phyloP scores from a whole-genome alignment of 371 early-diverging fungal genomes.

The Mortierella sp. region DNA sequence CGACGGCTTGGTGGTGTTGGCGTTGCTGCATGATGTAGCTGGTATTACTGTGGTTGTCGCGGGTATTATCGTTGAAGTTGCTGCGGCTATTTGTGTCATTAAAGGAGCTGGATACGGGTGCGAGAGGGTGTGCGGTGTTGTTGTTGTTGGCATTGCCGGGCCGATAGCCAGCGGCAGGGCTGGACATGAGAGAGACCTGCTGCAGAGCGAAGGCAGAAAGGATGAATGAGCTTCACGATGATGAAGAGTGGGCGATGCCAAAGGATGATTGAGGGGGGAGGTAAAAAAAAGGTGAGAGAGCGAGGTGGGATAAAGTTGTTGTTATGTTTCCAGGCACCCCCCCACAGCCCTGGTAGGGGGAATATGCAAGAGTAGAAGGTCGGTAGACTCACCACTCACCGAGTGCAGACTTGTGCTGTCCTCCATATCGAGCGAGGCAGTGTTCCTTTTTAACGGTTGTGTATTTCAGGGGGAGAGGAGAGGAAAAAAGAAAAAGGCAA shows the following conservation, averaged over 20 bases:
- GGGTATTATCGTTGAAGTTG: constrained; percentile 12
- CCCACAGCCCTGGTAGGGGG: no score
- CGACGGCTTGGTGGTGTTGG: constrained; percentile 29
- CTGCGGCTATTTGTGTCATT: constrained; percentile 2
- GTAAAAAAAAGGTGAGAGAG: neutral
- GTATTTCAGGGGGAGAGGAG: no score
- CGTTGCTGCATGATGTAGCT: constrained; percentile 9
- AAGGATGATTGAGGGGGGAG: neutral
- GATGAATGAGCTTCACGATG: neutral
- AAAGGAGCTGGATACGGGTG: neutral
- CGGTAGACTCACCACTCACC: no score
- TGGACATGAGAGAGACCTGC: constrained; percentile 1
- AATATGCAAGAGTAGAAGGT: no score
- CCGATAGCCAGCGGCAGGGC: neutral
- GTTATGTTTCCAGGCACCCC: no score
- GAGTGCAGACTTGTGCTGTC: constrained; percentile 9
- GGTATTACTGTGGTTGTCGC: neutral
- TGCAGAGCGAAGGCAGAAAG: neutral
- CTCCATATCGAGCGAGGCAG: neutral
- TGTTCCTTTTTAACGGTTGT: neutral
- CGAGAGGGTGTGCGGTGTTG: neutral
- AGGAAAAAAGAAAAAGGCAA: no score
- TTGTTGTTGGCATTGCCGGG: no score
- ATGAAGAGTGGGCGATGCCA: no score
- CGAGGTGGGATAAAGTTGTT: neutral